Conservation (phyloP, 805 yeast species). For the Candida vaughaniae region DNA sequence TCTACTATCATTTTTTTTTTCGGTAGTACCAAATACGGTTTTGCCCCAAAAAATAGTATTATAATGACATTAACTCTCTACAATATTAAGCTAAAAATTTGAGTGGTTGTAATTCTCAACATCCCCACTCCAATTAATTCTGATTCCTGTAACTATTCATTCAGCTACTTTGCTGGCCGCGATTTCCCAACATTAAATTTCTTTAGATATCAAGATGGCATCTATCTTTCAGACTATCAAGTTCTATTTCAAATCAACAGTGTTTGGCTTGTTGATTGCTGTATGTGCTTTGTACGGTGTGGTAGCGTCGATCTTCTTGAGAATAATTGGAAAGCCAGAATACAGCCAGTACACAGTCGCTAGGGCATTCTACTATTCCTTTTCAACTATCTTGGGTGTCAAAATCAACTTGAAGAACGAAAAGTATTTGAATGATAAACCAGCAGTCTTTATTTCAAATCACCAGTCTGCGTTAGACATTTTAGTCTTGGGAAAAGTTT, state of each 20-base stretch:
- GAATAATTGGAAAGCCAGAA: slow-evolving; percentile 70
- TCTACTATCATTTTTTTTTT: too few relatives aligned
- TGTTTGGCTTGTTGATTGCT: slow-evolving; percentile 53
- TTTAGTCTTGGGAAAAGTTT: slow-evolving; percentile 73
- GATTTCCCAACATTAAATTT: background rate
- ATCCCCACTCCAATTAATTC: too few relatives aligned
- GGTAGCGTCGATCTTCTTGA: slow-evolving; percentile 64
- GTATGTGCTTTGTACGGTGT: slow-evolving; percentile 76
- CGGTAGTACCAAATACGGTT: too few relatives aligned
- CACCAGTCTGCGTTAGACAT: slow-evolving; percentile 92
- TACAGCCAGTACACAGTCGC: slow-evolving; percentile 91
- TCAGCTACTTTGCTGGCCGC: too few relatives aligned
- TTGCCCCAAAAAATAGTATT: too few relatives aligned
- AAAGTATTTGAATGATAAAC: slow-evolving; percentile 52
- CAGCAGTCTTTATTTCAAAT: slow-evolving; percentile 80
- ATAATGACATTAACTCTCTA: too few relatives aligned
- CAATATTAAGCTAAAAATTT: too few relatives aligned
- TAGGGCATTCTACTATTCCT: slow-evolving; percentile 65
- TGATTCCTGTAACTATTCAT: too few relatives aligned
- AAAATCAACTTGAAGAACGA: slow-evolving; percentile 69
- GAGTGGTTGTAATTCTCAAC: too few relatives aligned
- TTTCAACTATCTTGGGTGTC: slow-evolving; percentile 65
- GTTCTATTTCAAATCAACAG: slow-evolving; percentile 54
- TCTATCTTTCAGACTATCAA: slow-evolving; percentile 7
- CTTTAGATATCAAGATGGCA: slow-evolving; percentile 1